Conservation (phyloP, 2,329 filamentous ascomycete genomes). For the Claviceps quebecensis region DNA sequence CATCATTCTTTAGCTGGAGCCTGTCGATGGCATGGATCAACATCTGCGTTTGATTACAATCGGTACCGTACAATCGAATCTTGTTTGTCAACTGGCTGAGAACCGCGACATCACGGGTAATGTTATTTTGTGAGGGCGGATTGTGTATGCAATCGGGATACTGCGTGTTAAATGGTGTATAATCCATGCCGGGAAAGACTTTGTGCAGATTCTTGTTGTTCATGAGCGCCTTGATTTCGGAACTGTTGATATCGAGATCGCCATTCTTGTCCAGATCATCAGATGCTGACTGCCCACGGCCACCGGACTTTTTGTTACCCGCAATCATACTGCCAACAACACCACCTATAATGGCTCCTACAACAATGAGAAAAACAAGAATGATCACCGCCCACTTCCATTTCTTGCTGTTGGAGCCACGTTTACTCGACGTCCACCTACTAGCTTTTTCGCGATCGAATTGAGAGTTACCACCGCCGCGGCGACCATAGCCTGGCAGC, state of each 20-base stretch:
- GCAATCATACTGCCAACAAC: slow-evolving; percentile 58
- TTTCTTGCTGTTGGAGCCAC: slow-evolving; percentile 45
- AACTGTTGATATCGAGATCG: slow-evolving; percentile 59
- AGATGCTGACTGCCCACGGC: slow-evolving; percentile 32
- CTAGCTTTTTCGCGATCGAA: slow-evolving; percentile 8
- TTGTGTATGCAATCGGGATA: slow-evolving; percentile 69
- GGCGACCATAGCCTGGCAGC: not conserved
- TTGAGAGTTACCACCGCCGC: slow-evolving; percentile 3
- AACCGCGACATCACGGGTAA: slow-evolving; percentile 82
- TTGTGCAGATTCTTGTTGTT: slow-evolving; percentile 74
- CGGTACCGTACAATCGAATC: slow-evolving; percentile 81
- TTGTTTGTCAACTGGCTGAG: slow-evolving; percentile 81
- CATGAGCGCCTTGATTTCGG: slow-evolving; percentile 68
- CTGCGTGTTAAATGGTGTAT: slow-evolving; percentile 82
- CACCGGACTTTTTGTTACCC: slow-evolving; percentile 28
- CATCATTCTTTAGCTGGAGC: slow-evolving; percentile 52
- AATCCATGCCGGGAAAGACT: slow-evolving; percentile 91
- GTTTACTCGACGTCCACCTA: slow-evolving; percentile 21
- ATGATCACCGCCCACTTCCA: slow-evolving; percentile 56
- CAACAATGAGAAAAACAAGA: slow-evolving; percentile 48
- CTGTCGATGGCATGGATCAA: slow-evolving; percentile 67
- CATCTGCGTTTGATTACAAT: slow-evolving; percentile 97
- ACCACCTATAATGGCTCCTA: slow-evolving; percentile 60
- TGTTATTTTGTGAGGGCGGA: slow-evolving; percentile 82
- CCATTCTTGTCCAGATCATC: slow-evolving; percentile 50